Conservation (phyloP, 495 filamentous ascomycete genomes). For the Penicillium ucsense region DNA sequence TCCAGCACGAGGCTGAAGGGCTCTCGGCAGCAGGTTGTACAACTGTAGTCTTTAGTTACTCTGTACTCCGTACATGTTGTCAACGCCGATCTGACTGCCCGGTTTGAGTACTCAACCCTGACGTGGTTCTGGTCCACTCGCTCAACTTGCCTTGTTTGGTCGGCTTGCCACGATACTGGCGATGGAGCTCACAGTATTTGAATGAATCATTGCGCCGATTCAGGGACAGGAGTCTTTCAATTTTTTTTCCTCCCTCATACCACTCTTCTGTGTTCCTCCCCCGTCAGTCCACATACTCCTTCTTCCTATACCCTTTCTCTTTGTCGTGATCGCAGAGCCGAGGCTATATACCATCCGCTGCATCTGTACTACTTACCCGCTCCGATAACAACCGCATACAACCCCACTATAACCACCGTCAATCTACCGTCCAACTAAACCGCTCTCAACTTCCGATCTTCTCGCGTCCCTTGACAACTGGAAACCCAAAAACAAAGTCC, state of each 20-base stretch:
- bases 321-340: neutral
- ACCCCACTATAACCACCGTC: neutral
- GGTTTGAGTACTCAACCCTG: slow-evolving; percentile 10
- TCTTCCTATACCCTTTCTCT: neutral
- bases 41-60: no score
- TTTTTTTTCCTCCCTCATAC: neutral
- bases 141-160: slow-evolving; percentile 1
- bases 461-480: neutral
- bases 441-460: neutral
- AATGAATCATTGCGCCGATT: neutral
- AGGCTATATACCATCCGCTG: neutral
- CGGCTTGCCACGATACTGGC: neutral
- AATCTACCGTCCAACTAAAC: neutral
- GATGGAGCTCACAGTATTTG: neutral
- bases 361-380: neutral
- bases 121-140: slow-evolving; percentile 5
- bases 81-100: slow-evolving; percentile 2
- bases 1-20: no score
- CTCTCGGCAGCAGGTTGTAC: no score
- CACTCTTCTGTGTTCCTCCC: neutral
- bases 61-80: no score
- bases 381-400: slow-evolving; percentile 1
- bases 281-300: neutral
- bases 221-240: neutral
- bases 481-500: no score